phyloP scores from a whole-genome alignment of 2,329 filamentous ascomycete genomes.

The Ophiostoma australiae region DNA sequence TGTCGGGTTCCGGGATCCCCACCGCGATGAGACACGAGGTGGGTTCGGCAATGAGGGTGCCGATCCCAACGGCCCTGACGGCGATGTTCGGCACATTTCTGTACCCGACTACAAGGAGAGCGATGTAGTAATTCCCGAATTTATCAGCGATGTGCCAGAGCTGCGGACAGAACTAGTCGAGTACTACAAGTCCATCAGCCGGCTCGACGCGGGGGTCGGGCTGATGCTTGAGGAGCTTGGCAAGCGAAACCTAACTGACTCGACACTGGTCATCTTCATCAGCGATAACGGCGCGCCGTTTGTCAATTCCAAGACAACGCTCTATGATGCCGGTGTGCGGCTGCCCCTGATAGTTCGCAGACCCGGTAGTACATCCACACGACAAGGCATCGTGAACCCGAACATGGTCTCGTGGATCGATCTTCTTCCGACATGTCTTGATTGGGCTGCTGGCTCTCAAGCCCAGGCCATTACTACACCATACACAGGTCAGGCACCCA shows the following conservation, averaged over 20 bases:
- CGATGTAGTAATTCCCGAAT: background rate
- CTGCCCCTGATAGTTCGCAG: constrained; percentile 33
- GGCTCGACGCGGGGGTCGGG: background rate
- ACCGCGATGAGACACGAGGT: background rate
- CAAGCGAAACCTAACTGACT: background rate
- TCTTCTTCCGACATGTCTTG: background rate
- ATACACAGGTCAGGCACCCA: background rate
- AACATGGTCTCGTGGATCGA: background rate
- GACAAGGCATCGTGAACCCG: background rate
- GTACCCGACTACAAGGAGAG: background rate
- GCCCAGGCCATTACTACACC: background rate
- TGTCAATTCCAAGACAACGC: constrained; percentile 41
- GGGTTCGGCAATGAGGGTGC: background rate
- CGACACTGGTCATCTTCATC: constrained; percentile 43
- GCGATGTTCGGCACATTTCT: background rate
- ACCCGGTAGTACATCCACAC: background rate
- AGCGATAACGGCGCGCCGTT: constrained; percentile 41
- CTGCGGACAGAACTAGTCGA: background rate
- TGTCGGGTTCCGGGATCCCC: background rate
- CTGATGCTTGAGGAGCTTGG: background rate
- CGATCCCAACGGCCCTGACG: background rate
- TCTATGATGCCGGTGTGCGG: constrained; percentile 45
- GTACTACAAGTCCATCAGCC: background rate
- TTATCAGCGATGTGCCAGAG: background rate
- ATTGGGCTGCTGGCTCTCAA: background rate